Conservation (phyloP, 495 filamentous ascomycete genomes). For the Pyrenula aspistea region DNA sequence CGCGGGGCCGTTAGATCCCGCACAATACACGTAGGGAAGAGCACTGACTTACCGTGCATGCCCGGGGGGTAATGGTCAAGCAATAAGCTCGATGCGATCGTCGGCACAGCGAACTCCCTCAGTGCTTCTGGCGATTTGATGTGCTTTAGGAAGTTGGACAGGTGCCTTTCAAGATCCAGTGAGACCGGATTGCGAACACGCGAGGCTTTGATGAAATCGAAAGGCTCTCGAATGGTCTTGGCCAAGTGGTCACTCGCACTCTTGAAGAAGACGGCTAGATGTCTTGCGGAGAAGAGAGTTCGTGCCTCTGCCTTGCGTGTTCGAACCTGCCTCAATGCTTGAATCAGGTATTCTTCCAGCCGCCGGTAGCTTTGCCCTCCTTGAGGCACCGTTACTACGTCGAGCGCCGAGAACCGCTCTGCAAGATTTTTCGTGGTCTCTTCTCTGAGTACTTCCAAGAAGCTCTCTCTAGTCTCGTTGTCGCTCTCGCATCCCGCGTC, state of each 20-base stretch:
- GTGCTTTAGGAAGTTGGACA: no score
- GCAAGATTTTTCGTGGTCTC: constrained; percentile 6
- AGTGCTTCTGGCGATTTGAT: no score
- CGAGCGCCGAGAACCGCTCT: constrained; percentile 11
- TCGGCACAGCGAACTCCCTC: constrained; percentile 8
- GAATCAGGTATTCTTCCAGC: constrained; percentile 8
- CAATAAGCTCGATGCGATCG: constrained; percentile 17
- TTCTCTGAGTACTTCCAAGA: constrained; percentile 7
- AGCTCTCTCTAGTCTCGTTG: constrained; percentile 4
- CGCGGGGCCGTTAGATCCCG: constrained; percentile 3
- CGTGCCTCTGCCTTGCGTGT: background rate
- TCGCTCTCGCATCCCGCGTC: constrained; percentile 1
- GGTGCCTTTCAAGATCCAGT: no score
- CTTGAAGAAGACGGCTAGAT: constrained; percentile 14
- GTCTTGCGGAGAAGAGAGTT: constrained; percentile 11
- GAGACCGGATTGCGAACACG: constrained; percentile 5
- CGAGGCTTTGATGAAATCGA: constrained; percentile 13
- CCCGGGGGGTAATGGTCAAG: constrained; percentile 14
- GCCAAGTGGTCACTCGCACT: constrained; percentile 9
- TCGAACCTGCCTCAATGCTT: background rate
- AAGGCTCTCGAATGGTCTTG: constrained; percentile 5
- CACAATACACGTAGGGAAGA: background rate
- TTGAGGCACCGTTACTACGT: no score
- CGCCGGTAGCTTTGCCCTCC: constrained; percentile 5
- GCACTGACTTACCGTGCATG: constrained; percentile 16